A percentile compares a stretch with the other conserved stretches of the same genome.
These are phyloP conservation scores for Pseudogymnoascus pannorum DNA, from an alignment of 2,329 filamentous ascomycete genomes.

Conservation along the genomic window DNA sequence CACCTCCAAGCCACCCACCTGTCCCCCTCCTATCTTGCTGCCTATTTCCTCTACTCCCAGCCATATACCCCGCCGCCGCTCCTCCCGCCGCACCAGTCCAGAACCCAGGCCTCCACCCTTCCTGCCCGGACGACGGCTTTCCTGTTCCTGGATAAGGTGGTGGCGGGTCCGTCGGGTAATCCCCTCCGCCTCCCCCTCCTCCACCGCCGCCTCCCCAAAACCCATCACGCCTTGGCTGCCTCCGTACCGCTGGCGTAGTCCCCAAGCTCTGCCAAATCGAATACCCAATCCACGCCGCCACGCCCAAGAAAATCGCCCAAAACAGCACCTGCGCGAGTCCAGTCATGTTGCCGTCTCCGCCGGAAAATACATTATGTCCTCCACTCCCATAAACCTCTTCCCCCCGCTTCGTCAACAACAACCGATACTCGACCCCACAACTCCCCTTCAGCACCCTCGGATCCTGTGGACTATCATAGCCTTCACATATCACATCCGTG, in stretches of 20 bases:
- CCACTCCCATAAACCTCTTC: constrained; percentile 56
- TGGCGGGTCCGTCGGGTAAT: constrained; percentile 23
- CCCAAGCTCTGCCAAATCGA: constrained; percentile 36
- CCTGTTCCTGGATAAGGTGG: constrained; percentile 25
- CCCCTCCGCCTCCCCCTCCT: constrained; percentile 13
- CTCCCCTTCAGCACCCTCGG: constrained; percentile 83
- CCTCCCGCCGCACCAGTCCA: constrained; percentile 64
- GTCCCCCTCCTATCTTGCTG: constrained; percentile 22
- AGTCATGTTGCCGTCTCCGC: constrained; percentile 19
- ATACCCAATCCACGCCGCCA: constrained; percentile 56
- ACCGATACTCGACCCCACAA: constrained; percentile 83
- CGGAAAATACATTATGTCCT: constrained; percentile 14
- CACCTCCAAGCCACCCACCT: constrained; percentile 19
- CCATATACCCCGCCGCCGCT: constrained; percentile 60
- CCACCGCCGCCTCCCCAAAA: constrained; percentile 32
- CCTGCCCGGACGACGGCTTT: constrained; percentile 20
- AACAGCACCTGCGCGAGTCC: constrained; percentile 45
- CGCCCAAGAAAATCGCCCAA: constrained; percentile 51
- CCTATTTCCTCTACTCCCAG: constrained; percentile 43
- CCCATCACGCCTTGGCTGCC: constrained; percentile 31
- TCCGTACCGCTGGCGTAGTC: constrained; percentile 1
- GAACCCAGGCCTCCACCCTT: constrained; percentile 65
- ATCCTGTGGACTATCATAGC: constrained; percentile 70
- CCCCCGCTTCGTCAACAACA: constrained; percentile 70
- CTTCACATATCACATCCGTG: constrained; percentile 90